A percentile compares a stretch with the other conserved stretches of the same genome.
Evolutionary conservation across 371 early-diverging fungal species (phyloP).

Genomic region (Lichtheimia corymbifera): DNA sequence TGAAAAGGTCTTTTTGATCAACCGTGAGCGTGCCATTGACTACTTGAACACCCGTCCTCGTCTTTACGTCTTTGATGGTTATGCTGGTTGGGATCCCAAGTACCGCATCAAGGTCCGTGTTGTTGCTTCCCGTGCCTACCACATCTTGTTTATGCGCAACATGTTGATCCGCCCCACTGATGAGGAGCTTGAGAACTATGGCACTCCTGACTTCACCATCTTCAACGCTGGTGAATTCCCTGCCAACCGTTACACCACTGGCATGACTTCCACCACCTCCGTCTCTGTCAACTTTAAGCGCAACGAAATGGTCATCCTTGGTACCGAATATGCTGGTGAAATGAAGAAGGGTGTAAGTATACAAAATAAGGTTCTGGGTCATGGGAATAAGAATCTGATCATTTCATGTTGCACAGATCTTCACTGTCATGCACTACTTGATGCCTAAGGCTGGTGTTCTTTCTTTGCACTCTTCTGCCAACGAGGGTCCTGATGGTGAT

Average conservation of each 20-base stretch:
- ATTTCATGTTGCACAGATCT: conserved; percentile 45
- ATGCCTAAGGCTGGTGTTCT: conserved; percentile 97
- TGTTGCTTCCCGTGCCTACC: conserved; percentile 95
- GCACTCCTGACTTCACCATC: conserved; percentile 95
- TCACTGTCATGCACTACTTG: conserved; percentile 98
- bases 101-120: conserved; percentile 95
- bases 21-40: conserved; percentile 94
- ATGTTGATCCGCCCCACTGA: conserved; percentile 95
- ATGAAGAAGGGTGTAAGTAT: conserved; percentile 94
- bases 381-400: not conserved
- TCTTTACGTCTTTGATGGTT: conserved; percentile 95
- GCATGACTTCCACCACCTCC: conserved; percentile 95
- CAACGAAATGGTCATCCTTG: conserved; percentile 86
- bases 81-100: conserved; percentile 94
- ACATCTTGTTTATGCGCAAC: conserved; percentile 95
- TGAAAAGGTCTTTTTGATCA: conserved; percentile 88
- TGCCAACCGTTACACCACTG: conserved; percentile 93
- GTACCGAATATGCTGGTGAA: conserved; percentile 98
- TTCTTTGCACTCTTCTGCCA: conserved; percentile 95
- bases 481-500: conserved; percentile 87
- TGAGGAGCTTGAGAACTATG: conserved; percentile 86
- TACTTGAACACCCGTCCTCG: conserved; percentile 94
- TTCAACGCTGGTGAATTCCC: conserved; percentile 96
- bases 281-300: conserved; percentile 89
- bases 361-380: not conserved